Evolutionary conservation across 768 basidiomycete species (phyloP).

Genomic region (Coprinopsis strossmayeri): DNA sequence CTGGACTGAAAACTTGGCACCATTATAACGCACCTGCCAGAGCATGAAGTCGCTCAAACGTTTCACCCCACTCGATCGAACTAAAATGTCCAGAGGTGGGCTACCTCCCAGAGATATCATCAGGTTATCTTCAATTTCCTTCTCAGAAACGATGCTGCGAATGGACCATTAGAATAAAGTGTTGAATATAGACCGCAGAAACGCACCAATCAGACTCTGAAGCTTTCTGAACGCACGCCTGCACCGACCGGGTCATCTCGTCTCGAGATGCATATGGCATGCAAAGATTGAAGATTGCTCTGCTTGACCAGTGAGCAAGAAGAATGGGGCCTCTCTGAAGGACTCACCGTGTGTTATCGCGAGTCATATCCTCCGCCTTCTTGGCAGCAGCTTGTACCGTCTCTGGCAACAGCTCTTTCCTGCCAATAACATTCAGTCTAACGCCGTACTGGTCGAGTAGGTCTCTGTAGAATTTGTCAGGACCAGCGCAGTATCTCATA

Average conservation of each 20-base stretch:
- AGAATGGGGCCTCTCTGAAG: neutral
- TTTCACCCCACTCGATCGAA: constrained; percentile 88
- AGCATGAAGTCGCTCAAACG: constrained; percentile 85
- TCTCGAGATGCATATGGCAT: constrained; percentile 91
- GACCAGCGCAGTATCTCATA: neutral
- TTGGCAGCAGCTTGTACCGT: constrained; percentile 60
- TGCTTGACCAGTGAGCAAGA: constrained; percentile 22
- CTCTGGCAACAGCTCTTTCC: constrained; percentile 67
- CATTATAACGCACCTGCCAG: constrained; percentile 74
- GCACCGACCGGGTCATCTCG: constrained; percentile 81
- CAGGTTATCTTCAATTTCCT: constrained; percentile 59
- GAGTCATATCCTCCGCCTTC: constrained; percentile 74
- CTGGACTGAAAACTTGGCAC: neutral
- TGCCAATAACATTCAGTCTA: constrained; percentile 77
- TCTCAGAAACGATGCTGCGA: constrained; percentile 46
- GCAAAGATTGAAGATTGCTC: constrained; percentile 85
- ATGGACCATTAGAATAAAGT: neutral
- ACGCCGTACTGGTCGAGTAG: constrained; percentile 79
- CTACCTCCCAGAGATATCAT: constrained; percentile 59
- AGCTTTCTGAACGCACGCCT: constrained; percentile 38
- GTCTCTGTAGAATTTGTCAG: constrained; percentile 39
- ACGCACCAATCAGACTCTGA: constrained; percentile 16
- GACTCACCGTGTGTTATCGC: constrained; percentile 57
- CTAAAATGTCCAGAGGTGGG: constrained; percentile 82
- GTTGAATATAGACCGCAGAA: neutral